Conservation (phyloP, 1,284 basidiomycete genomes). For the Cryptococcus hybrid region DNA sequence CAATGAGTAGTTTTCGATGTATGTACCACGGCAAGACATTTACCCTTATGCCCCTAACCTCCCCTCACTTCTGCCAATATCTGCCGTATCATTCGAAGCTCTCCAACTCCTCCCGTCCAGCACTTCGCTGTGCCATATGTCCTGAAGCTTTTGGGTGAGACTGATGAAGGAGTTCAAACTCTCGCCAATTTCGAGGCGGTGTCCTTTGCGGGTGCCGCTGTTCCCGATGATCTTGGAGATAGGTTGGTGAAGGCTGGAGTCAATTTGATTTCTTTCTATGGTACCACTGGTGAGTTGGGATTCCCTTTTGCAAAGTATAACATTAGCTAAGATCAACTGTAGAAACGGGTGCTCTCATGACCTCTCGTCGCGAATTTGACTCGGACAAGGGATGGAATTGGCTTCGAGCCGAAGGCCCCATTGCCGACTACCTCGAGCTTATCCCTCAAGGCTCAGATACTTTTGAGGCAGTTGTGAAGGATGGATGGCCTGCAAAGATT, state of each 20-base stretch:
- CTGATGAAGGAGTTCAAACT: conserved; percentile 53
- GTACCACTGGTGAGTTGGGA: conserved; percentile 48
- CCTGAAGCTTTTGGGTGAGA: conserved; percentile 56
- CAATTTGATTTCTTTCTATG: conserved; percentile 59
- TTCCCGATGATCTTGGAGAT: conserved; percentile 58
- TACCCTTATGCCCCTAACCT: conserved; percentile 59
- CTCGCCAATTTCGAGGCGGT: conserved; percentile 58
- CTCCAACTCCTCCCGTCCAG: conserved; percentile 43
- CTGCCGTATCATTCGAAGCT: conserved; percentile 35
- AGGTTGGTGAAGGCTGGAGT: conserved; percentile 57
- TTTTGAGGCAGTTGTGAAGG: conserved; percentile 58
- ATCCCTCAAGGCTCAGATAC: conserved; percentile 53
- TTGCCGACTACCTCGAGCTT: conserved; percentile 54
- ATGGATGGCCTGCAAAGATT: conserved; percentile 60
- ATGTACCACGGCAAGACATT: conserved; percentile 54
- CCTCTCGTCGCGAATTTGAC: conserved; percentile 55
- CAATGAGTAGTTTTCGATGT: conserved; percentile 41
- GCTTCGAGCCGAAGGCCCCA: conserved; percentile 52
- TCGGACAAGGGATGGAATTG: conserved; percentile 64
- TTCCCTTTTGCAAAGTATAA: background rate
- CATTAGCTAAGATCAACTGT: background rate
- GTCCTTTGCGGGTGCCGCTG: conserved; percentile 47
- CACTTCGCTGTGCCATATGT: conserved; percentile 54
- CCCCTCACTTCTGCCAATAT: conserved; percentile 57
- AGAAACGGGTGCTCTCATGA: conserved; percentile 48